phyloP scores from a whole-genome alignment of 108 stramenopile genomes.

The Aurantiochytrium sp. region DNA sequence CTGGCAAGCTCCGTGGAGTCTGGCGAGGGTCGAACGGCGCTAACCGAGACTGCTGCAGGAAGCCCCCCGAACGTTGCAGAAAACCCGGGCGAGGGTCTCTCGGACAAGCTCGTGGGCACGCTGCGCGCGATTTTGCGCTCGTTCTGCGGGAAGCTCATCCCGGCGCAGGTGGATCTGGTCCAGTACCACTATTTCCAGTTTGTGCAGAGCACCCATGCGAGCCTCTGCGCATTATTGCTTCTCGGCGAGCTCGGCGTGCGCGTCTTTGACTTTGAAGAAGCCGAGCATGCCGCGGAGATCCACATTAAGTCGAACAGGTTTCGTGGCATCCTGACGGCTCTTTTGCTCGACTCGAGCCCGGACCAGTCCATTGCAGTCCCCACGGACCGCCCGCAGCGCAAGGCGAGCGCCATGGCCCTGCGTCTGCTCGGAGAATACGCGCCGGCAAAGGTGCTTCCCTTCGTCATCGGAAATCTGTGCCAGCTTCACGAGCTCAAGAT shows the following conservation, averaged over 20 bases:
- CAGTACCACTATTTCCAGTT: slow-evolving; percentile 2
- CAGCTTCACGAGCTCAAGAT: background rate
- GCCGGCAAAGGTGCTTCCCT: background rate
- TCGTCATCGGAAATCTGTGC: background rate
- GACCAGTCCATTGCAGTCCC: background rate
- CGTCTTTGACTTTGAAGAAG: background rate
- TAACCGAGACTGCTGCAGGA: too few relatives aligned
- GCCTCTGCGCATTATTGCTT: background rate
- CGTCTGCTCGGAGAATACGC: background rate
- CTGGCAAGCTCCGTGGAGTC: too few relatives aligned
- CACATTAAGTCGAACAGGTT: background rate
- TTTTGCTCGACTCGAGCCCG: background rate
- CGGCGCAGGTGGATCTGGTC: background rate
- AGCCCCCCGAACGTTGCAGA: background rate
- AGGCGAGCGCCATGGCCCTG: background rate
- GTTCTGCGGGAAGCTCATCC: background rate
- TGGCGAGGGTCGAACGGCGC: too few relatives aligned
- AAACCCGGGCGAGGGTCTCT: background rate
- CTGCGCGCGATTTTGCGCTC: background rate
- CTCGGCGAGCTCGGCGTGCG: background rate
- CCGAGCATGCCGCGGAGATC: background rate
- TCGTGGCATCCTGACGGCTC: background rate
- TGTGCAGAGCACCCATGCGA: background rate
- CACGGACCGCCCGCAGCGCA: background rate
- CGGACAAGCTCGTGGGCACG: background rate